These are phyloP conservation scores for Cyberlindnera mycetangii DNA, from an alignment of 805 yeast species.

Conservation along the genomic window DNA sequence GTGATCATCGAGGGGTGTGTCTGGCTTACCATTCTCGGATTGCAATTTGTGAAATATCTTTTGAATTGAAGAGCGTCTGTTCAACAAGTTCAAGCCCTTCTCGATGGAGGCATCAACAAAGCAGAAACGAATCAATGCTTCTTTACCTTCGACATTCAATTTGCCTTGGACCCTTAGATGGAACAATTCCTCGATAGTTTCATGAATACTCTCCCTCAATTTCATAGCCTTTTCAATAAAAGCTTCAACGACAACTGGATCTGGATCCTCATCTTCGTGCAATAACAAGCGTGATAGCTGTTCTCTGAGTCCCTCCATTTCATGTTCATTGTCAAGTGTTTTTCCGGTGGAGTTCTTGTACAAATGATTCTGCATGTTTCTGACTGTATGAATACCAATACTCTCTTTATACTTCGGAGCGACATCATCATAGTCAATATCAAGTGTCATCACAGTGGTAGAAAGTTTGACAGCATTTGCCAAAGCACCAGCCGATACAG, in stretches of 20 bases:
- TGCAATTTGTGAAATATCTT: slow-evolving; percentile 8
- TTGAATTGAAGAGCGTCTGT: slow-evolving; percentile 26
- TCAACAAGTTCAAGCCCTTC: slow-evolving; percentile 41
- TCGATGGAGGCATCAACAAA: slow-evolving; percentile 70
- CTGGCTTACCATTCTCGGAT: neutral
- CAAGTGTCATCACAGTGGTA: slow-evolving; percentile 59
- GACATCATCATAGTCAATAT: slow-evolving; percentile 56
- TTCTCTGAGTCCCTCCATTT: slow-evolving; percentile 59
- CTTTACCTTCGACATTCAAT: slow-evolving; percentile 72
- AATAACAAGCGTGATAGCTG: slow-evolving; percentile 40
- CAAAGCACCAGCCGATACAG: slow-evolving; percentile 60
- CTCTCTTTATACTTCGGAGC: slow-evolving; percentile 59
- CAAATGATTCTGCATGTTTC: slow-evolving; percentile 64
- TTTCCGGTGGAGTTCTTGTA: slow-evolving; percentile 13
- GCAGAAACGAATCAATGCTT: slow-evolving; percentile 66
- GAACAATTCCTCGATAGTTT: slow-evolving; percentile 55
- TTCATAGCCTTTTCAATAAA: slow-evolving; percentile 37
- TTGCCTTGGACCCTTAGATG: slow-evolving; percentile 51
- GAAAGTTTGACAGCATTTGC: slow-evolving; percentile 65
- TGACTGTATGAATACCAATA: slow-evolving; percentile 74
- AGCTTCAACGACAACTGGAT: slow-evolving; percentile 28
- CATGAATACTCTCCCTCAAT: slow-evolving; percentile 40
- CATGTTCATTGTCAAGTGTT: slow-evolving; percentile 26
- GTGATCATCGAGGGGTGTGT: neutral
- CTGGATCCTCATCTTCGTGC: slow-evolving; percentile 25